Base-by-base conservation (phyloP, 2,329 filamentous ascomycete species). In the Ascosphaera apis region DNA sequence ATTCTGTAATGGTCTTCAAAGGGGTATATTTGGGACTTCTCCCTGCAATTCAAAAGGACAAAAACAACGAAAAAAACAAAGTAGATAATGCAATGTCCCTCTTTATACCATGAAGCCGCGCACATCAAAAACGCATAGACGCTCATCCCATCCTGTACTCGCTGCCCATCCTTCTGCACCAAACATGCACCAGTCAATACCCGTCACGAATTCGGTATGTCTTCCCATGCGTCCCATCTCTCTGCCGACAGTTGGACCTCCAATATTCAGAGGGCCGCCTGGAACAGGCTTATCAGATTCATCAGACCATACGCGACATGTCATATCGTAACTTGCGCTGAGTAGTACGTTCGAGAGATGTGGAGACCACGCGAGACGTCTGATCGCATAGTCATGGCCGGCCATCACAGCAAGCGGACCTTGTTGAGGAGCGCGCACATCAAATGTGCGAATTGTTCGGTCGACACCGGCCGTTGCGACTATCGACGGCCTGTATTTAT, bases 151-250 rank as follows among this genome's bases (percentile, higher is more conserved):
- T 1, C 82, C 84, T 2, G 78, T 80, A 42, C 80, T 91, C 2
- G 88, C 84, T 45, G 84, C 84, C 88, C 88, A 98, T 3, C 88
- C 88, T 43, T 91, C 84, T 16, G 72, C 77, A 3, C 88, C 88
- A 54, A 98, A 98, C 32, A 98, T 56, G 57, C 88, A 98, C 88
- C 91, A 98, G 53, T 98, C 88, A 1, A 95, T 79, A 5, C 88
- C 88, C 3, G 83, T 92, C 7, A 78, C 83, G 48, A 98, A 98
- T 58, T 98, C 88, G 1, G 86, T 93, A 54, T 98, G 88, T 13
- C 72, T 61, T 39, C 80, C 83, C 84, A 98, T 93, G 28, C 82
- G 58, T 3, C 83, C 84, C 46, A 92, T 59, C 54, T 92, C 75
- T 16, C 66, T 61, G 1, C 79, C 81, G 30, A 72, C 58, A 12